Conservation (phyloP, 1,284 basidiomycete species). For the Papiliotrema fonsecae region DNA sequence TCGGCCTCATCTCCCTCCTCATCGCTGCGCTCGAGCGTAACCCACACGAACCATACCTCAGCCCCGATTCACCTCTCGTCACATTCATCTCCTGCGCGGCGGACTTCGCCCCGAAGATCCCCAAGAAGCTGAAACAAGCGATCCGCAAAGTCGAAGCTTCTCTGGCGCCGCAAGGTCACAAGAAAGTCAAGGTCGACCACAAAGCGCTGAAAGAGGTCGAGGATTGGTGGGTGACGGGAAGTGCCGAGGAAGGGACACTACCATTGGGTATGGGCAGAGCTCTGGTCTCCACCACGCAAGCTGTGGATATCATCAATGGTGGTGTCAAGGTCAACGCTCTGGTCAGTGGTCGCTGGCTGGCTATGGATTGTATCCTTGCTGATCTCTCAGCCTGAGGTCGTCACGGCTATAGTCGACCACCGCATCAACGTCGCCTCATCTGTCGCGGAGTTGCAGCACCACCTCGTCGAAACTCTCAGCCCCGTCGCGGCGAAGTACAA, state of each 20-base stretch:
- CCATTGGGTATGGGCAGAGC: conserved; percentile 21
- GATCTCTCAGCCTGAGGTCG: conserved; percentile 30
- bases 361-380: neutral
- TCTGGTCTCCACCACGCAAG: conserved; percentile 41
- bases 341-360: conserved; percentile 8
- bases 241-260: conserved; percentile 17
- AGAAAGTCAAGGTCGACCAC: conserved; percentile 23
- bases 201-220: conserved; percentile 31
- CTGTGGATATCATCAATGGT: conserved; percentile 41
- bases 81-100: conserved; percentile 30
- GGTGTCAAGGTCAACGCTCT: conserved; percentile 45
- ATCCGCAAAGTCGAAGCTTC: conserved; percentile 20
- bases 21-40: conserved; percentile 39
- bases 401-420: conserved; percentile 40
- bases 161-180: conserved; percentile 8
- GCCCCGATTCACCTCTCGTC: conserved; percentile 25
- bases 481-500: conserved; percentile 35
- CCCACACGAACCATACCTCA: conserved; percentile 32
- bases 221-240: conserved; percentile 22
- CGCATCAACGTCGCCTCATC: conserved; percentile 38
- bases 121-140: conserved; percentile 18
- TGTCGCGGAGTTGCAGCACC: conserved; percentile 30
- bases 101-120: conserved; percentile 21
- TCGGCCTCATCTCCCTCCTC: conserved; percentile 40
- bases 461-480: conserved; percentile 24